These are phyloP conservation scores for Podila epicladia DNA, from an alignment of 192 early-diverging fungal species.

Conservation along the genomic window DNA sequence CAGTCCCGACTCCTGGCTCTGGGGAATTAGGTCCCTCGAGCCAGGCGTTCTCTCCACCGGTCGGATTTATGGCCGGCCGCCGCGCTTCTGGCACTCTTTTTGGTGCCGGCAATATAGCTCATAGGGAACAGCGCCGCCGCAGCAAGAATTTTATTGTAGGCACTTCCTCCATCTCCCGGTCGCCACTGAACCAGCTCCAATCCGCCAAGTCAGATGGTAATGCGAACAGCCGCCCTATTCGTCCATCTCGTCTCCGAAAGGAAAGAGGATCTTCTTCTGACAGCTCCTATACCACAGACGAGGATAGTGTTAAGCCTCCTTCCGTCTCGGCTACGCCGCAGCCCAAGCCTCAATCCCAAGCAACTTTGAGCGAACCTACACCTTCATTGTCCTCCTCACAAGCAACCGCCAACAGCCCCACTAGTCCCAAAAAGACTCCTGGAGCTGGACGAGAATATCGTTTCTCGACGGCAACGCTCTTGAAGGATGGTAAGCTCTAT, in stretches of 20 bases:
- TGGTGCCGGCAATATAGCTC: conserved; percentile 26
- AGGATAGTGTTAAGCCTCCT: conserved; percentile 11
- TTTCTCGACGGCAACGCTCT: conserved; percentile 49
- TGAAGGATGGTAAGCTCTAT: conserved; percentile 57
- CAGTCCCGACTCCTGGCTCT: conserved; percentile 4
- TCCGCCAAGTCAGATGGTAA: conserved; percentile 42
- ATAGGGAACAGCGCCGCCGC: conserved; percentile 45
- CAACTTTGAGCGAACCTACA: background rate
- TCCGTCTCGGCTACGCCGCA: background rate
- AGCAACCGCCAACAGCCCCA: conserved; percentile 3
- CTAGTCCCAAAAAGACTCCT: conserved; percentile 29
- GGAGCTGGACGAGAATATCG: conserved; percentile 41
- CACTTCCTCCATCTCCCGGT: conserved; percentile 12
- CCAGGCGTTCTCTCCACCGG: conserved; percentile 3
- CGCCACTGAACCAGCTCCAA: background rate
- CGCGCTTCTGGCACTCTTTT: conserved; percentile 30
- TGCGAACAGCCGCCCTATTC: conserved; percentile 6
- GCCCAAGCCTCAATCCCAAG: background rate
- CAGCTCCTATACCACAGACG: conserved; percentile 51
- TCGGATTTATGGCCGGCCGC: conserved; percentile 23
- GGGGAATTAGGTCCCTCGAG: background rate
- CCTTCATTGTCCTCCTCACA: background rate
- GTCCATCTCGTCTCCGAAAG: conserved; percentile 10
- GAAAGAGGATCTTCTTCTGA: conserved; percentile 34
- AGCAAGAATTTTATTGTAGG: conserved; percentile 16